phyloP scores from a whole-genome alignment of 2,329 filamentous ascomycete genomes.

The Remersonia thermophila region DNA sequence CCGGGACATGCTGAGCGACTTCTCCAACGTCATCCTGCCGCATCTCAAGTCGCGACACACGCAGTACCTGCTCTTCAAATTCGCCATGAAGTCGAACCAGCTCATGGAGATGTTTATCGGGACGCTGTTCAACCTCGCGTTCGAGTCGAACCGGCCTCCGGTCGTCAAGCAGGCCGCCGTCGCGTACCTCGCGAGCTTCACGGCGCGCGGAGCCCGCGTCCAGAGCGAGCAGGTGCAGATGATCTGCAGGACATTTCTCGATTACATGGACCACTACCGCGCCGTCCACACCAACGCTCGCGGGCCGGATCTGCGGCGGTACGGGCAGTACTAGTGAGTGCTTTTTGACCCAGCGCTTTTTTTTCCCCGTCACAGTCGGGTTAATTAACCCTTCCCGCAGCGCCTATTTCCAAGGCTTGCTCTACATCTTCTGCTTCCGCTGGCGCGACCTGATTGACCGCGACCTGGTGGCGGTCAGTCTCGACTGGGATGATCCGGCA shows the following conservation, averaged over 20 bases:
- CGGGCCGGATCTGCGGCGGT: slow-evolving; percentile 75
- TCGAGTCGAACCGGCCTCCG: slow-evolving; percentile 57
- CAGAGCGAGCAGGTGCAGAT: slow-evolving; percentile 63
- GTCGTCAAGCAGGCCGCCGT: slow-evolving; percentile 73
- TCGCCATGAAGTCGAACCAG: slow-evolving; percentile 67
- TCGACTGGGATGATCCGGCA: slow-evolving; percentile 49
- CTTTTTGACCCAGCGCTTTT: too few relatives aligned
- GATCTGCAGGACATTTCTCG: slow-evolving; percentile 68
- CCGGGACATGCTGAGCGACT: slow-evolving; percentile 71
- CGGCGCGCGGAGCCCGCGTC: slow-evolving; percentile 78
- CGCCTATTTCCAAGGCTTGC: slow-evolving; percentile 71
- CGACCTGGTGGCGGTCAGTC: slow-evolving; percentile 36
- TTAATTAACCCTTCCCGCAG: background rate
- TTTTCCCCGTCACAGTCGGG: too few relatives aligned
- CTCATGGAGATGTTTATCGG: slow-evolving; percentile 76
- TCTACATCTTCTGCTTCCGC: slow-evolving; percentile 96
- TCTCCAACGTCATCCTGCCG: slow-evolving; percentile 76
- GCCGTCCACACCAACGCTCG: slow-evolving; percentile 61
- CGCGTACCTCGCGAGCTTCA: slow-evolving; percentile 84
- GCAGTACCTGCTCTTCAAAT: slow-evolving; percentile 93
- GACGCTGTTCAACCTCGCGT: slow-evolving; percentile 57
- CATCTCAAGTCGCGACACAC: slow-evolving; percentile 63
- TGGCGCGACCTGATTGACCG: slow-evolving; percentile 78
- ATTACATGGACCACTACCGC: slow-evolving; percentile 66
- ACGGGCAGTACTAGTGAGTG: slow-evolving; percentile 60